Base-by-base conservation (phyloP, 176 grass and related monocot species). In the Cenchrus purpureus region DNA sequence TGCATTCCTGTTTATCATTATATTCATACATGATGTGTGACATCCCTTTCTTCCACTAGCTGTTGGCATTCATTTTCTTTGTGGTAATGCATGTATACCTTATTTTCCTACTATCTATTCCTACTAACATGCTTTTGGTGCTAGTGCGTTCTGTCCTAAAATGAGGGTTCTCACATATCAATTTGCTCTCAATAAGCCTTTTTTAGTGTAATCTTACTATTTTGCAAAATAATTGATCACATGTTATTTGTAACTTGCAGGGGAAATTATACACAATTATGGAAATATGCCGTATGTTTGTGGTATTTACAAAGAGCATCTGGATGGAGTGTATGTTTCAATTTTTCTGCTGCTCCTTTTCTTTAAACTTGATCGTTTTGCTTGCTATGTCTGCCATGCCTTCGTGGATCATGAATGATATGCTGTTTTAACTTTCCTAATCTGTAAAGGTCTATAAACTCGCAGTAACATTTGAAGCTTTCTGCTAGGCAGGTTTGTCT, bases 231-330 rank as follows among this genome's bases (percentile, higher is more conserved):
- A 25, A 9, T 82, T 74, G n/a, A 81, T 15, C 5, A 6, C 4
- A 8, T 60, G 66, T 40, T 61, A 73, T 72, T 64, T 62, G 54
- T 42, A 82, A 75, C 6, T 60, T 91, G 52, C 89, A 99, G 97
- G 97, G 97, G 34, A 99, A 99, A 68, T 77, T 99, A 64, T 97
- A 94, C 92, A 87, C 94, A 7, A 97, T 97, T 66, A 94, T 97
- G 92, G 94, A 97, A 85, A 97, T 97, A 88, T 97, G 91, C 50
- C 94, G 94, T 83, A 97, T 97, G 79, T 97, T 97, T 88, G 94
- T 59, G 72, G 88, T 66, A 94, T 97, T 70, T 97, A 97, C 86
- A 97, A 97, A 80, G 94, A 97, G 52, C 94, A 97, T 80, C 86
- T 97, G 71, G 92, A 97, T 92, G 94, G 94, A 86, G 87, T 90